These are phyloP conservation scores for Aspergillus leporis DNA, from an alignment of 495 filamentous ascomycete species.

Conservation along the genomic window DNA sequence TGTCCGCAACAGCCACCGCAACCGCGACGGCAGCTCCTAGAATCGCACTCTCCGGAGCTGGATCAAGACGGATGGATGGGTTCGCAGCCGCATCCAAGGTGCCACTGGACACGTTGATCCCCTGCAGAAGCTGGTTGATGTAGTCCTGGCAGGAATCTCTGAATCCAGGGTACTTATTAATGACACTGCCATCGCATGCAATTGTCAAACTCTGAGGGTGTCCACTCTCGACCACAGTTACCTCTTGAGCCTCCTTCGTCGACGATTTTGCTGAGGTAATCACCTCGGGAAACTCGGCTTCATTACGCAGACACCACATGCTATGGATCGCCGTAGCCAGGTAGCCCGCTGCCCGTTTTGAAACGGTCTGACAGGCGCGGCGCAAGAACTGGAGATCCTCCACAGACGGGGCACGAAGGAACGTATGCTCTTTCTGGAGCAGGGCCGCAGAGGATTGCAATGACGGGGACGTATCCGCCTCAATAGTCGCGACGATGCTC, in stretches of 20 bases:
- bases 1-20: slow-evolving; percentile 46
- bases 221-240: slow-evolving; percentile 45
- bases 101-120: slow-evolving; percentile 19
- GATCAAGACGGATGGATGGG: slow-evolving; percentile 45
- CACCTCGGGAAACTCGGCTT: slow-evolving; percentile 40
- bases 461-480: slow-evolving; percentile 48
- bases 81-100: slow-evolving; percentile 18
- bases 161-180: slow-evolving; percentile 61
- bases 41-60: slow-evolving; percentile 54
- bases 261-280: slow-evolving; percentile 24
- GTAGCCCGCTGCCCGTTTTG: slow-evolving; percentile 60
- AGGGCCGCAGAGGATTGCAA: slow-evolving; percentile 47
- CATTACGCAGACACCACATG: slow-evolving; percentile 58
- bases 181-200: slow-evolving; percentile 59
- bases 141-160: slow-evolving; percentile 51
- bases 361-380: slow-evolving; percentile 53
- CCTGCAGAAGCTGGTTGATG: slow-evolving; percentile 45
- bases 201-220: slow-evolving; percentile 42
- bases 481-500: slow-evolving; percentile 60
- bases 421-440: slow-evolving; percentile 53
- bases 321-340: slow-evolving; percentile 66
- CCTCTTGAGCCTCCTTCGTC: slow-evolving; percentile 37
- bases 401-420: slow-evolving; percentile 42
- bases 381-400: slow-evolving; percentile 58
- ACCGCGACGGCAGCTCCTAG: slow-evolving; percentile 59